Base-by-base conservation (phyloP, 2,329 filamentous ascomycete species). In the Claviceps purpurea region DNA sequence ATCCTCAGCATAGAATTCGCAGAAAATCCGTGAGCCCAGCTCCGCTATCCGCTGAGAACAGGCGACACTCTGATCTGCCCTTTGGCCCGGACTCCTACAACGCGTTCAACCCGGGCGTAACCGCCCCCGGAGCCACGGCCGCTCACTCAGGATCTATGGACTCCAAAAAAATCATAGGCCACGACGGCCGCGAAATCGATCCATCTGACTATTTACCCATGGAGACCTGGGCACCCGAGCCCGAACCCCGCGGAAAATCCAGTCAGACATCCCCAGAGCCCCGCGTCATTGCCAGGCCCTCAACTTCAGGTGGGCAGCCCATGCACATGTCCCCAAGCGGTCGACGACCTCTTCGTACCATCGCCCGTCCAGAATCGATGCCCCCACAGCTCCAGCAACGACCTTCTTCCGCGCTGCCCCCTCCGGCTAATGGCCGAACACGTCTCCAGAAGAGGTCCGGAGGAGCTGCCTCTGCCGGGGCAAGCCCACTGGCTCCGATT, bases 171-270 rank as follows among this genome's bases (percentile, higher is more conserved):
- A 88, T 90, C 55, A 81, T 89, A 50, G 85, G 81, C 1, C 76
- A 85, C 56, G 85, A 89, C 62, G 87, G 87, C 6, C 76, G 84
- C 52, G 84, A 89, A 60, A 77, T 91, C 52, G 87, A 91, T 61
- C 87, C 87, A 1, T 88, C 85, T 0, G 87, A 91, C 64, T 86
- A 90, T 62, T 73, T 90, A 14, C 87, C 87, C 0, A 78, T 88
- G 63, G 81, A 87, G 52, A 80, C 80, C 1, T 89, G 85, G 85
- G 85, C 85, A 1, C 85, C 85, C 0, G 85, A 89, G 60, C 85
- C 85, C 0, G 83, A 87, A 58, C 74, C 76, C 2, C 67, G 67
- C 55, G 57, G 59, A 26, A 67, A 67, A 55, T 56, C 59, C 26
- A 62, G 57, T 44, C 56, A 63, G 49, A 54, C 61, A 18, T 58